A percentile compares a stretch with the other conserved stretches of the same genome.
These are phyloP conservation scores for Puccinia brachypodii DNA, from an alignment of 1,284 basidiomycete species.

Conservation along the genomic window DNA sequence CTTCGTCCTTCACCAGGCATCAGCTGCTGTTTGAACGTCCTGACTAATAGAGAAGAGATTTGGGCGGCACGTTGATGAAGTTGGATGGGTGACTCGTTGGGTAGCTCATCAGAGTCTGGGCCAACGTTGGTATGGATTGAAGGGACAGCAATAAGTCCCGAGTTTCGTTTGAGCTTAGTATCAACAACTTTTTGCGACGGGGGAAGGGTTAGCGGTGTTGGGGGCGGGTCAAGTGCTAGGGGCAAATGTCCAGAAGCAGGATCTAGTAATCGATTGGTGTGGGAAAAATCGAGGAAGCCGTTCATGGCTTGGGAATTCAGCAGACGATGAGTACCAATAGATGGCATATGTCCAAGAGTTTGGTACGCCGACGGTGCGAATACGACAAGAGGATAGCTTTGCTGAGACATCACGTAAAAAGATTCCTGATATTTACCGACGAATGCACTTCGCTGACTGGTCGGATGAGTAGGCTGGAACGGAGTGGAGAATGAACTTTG, in stretches of 20 bases:
- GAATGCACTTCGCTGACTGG: constrained; percentile 59
- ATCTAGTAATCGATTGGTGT: constrained; percentile 20
- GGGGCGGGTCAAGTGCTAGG: constrained; percentile 37
- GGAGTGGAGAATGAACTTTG: constrained; percentile 28
- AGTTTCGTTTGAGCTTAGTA: constrained; percentile 2
- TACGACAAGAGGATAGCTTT: constrained; percentile 70
- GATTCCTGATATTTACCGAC: constrained; percentile 71
- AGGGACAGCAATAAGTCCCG: not conserved
- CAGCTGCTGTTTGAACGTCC: constrained; percentile 35
- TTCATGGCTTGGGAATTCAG: constrained; percentile 16
- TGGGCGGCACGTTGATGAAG: constrained; percentile 38
- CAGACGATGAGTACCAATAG: constrained; percentile 46
- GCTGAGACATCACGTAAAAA: constrained; percentile 74
- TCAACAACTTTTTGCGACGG: constrained; percentile 2
- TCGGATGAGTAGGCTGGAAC: not conserved
- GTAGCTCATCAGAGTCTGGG: not conserved
- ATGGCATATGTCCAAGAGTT: constrained; percentile 6
- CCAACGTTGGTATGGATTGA: constrained; percentile 12
- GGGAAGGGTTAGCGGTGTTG: constrained; percentile 16
- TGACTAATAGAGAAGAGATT: constrained; percentile 38
- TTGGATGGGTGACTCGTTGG: constrained; percentile 12
- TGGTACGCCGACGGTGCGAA: constrained; percentile 60
- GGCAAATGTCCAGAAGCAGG: constrained; percentile 10
- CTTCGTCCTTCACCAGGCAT: constrained; percentile 1
- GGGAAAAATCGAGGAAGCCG: constrained; percentile 9